Evolutionary conservation across 1,139 yeast species (phyloP).

Genomic region (Arxiozyma slooffiae): DNA sequence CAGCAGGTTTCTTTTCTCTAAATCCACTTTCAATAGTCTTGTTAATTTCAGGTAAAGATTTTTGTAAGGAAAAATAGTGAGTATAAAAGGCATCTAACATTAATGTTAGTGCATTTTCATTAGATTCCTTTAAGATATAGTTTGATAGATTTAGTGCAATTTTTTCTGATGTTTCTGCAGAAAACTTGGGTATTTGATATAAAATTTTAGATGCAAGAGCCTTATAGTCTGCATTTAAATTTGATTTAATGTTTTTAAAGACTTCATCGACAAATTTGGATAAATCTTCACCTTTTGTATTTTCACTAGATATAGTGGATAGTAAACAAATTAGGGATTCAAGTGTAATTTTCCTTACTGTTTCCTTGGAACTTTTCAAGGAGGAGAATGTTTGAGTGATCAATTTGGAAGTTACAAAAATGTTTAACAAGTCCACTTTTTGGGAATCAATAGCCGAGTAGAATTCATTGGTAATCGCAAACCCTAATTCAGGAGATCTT

Average conservation of each 20-base stretch:
- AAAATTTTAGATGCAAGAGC: slow-evolving; percentile 38
- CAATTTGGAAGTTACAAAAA: slow-evolving; percentile 43
- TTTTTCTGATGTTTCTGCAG: slow-evolving; percentile 28
- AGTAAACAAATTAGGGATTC: slow-evolving; percentile 32
- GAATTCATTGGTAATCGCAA: slow-evolving; percentile 42
- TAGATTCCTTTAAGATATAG: slow-evolving; percentile 59
- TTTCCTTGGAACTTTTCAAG: slow-evolving; percentile 62
- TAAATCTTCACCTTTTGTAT: slow-evolving; percentile 18
- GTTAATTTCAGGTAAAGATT: slow-evolving; percentile 12
- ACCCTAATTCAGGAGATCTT: slow-evolving; percentile 70
- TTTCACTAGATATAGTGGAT: slow-evolving; percentile 11
- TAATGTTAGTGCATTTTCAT: slow-evolving; percentile 51
- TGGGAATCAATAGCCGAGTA: slow-evolving; percentile 33
- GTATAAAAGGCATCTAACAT: slow-evolving; percentile 43
- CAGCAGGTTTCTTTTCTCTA: slow-evolving; percentile 49
- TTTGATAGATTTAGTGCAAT: slow-evolving; percentile 41
- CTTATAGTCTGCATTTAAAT: slow-evolving; percentile 64
- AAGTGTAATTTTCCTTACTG: slow-evolving; percentile 47
- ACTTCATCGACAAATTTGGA: slow-evolving; percentile 42
- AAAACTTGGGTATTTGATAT: slow-evolving; percentile 25
- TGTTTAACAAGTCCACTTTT: slow-evolving; percentile 32
- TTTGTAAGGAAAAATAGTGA: slow-evolving; percentile 32
- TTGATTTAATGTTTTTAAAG: slow-evolving; percentile 47
- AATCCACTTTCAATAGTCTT: slow-evolving; percentile 47
- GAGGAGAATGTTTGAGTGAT: slow-evolving; percentile 52